Conservation (phyloP, 1,284 basidiomycete species). For the Fomitopsis palustris region DNA sequence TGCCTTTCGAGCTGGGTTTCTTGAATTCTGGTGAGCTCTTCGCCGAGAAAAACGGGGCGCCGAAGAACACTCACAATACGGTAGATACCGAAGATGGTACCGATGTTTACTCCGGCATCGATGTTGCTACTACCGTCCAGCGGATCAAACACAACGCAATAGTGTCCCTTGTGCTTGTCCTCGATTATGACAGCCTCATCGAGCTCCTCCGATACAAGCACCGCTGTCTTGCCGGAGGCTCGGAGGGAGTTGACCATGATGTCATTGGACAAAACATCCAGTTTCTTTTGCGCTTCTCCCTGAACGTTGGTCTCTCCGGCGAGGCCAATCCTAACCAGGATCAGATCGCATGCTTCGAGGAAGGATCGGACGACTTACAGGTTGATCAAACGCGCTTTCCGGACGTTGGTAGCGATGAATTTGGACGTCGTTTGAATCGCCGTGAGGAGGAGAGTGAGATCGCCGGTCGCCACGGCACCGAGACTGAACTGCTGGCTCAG, state of each 20-base stretch:
- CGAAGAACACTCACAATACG: conserved; percentile 58
- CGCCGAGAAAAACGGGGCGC: neutral
- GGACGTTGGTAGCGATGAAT: conserved; percentile 98
- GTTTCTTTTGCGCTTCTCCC: conserved; percentile 99
- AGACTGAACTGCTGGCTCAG: conserved; percentile 79
- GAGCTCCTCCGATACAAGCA: conserved; percentile 95
- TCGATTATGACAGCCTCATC: conserved; percentile 93
- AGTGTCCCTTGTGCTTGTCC: conserved; percentile 73
- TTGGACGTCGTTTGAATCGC: conserved; percentile 95
- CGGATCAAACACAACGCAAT: conserved; percentile 98
- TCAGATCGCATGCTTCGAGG: conserved; percentile 8
- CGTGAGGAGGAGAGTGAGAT: conserved; percentile 91
- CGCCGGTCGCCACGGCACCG: conserved; percentile 82
- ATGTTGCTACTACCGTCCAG: conserved; percentile 99
- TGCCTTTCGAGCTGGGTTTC: conserved; percentile 75
- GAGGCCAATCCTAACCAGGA: conserved; percentile 72
- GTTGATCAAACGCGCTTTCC: conserved; percentile 96
- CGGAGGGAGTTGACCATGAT: conserved; percentile 98
- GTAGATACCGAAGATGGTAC: conserved; percentile 99
- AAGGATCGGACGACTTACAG: conserved; percentile 55
- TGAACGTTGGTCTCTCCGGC: conserved; percentile 97
- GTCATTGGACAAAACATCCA: conserved; percentile 97
- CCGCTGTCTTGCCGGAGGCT: conserved; percentile 93
- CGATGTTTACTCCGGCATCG: conserved; percentile 99
- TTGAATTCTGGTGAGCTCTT: conserved; percentile 27